Conservation (phyloP, 148 eudicot species). For the Rheum nobile region DNA sequence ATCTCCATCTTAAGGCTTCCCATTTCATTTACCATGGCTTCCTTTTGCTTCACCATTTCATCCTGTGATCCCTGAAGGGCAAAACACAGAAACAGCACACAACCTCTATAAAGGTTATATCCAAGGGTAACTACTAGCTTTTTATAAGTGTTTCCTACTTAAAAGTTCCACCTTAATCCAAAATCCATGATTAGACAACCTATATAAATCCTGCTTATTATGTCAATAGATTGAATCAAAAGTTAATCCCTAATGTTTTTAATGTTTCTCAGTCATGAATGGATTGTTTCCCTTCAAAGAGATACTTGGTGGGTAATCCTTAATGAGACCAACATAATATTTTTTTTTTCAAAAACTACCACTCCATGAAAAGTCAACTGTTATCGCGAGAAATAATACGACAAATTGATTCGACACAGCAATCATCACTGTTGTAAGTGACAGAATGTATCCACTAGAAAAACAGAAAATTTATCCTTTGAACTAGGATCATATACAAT, state of each 20-base stretch:
- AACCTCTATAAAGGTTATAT: neutral
- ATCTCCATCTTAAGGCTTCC: conserved; percentile 56
- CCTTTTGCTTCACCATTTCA: conserved; percentile 66
- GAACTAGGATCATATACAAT: neutral
- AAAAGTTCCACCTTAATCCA: too few species aligned
- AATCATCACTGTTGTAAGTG: neutral
- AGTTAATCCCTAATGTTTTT: neutral
- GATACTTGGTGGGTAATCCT: neutral
- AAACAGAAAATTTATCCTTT: neutral
- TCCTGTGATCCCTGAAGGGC: conserved; percentile 50
- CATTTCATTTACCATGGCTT: conserved; percentile 54
- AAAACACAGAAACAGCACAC: neutral
- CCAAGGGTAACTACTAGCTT: neutral
- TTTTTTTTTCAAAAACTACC: neutral
- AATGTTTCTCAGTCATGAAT: neutral
- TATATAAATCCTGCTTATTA: neutral
- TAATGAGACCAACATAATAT: neutral
- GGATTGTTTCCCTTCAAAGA: neutral
- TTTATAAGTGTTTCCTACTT: neutral
- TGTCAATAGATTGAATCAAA: neutral
- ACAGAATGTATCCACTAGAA: neutral
- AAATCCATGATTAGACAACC: neutral
- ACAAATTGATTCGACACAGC: neutral
- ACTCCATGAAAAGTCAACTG: neutral
- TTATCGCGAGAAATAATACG: neutral